A percentile compares a stretch with the other conserved stretches of the same genome.
Evolutionary conservation across 768 basidiomycete species (phyloP).

Genomic region (Auricularia heimuer): DNA sequence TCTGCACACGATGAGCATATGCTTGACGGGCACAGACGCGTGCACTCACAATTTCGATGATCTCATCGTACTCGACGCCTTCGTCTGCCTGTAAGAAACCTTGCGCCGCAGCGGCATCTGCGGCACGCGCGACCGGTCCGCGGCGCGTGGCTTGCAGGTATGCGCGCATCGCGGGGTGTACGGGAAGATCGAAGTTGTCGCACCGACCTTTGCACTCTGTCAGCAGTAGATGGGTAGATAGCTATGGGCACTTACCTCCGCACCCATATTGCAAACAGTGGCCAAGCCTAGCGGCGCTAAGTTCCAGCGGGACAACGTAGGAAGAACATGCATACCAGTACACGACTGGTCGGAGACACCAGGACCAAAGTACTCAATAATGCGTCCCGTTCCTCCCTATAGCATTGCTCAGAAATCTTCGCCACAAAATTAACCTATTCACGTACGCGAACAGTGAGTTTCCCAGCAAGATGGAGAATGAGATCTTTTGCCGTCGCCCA

Average conservation of each 20-base stretch:
- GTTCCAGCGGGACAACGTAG: too few relatives aligned
- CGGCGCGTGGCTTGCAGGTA: slow-evolving; percentile 90
- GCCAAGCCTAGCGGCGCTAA: slow-evolving; percentile 46
- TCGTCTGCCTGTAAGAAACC: slow-evolving; percentile 80
- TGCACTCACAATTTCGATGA: slow-evolving; percentile 79
- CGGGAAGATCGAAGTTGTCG: slow-evolving; percentile 97
- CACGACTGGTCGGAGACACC: slow-evolving; percentile 85
- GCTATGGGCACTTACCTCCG: slow-evolving; percentile 38
- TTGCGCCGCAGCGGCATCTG: slow-evolving; percentile 66
- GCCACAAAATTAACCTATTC: background rate
- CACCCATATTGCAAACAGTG: slow-evolving; percentile 98
- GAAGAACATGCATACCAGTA: slow-evolving; percentile 30
- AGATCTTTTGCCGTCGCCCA: slow-evolving; percentile 97
- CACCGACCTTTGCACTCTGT: slow-evolving; percentile 52
- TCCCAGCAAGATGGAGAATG: slow-evolving; percentile 88
- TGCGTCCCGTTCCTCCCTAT: slow-evolving; percentile 91
- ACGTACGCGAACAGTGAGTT: slow-evolving; percentile 81
- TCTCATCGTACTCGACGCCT: slow-evolving; percentile 87
- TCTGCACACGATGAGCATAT: slow-evolving; percentile 32
- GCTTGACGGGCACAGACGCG: slow-evolving; percentile 8
- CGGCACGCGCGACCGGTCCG: slow-evolving; percentile 73
- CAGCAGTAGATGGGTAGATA: background rate
- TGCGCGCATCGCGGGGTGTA: slow-evolving; percentile 83
- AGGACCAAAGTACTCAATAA: slow-evolving; percentile 94
- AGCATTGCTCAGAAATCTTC: slow-evolving; percentile 3